Base-by-base conservation (phyloP, 331 rosid genomes). In the Saraca asoca region DNA sequence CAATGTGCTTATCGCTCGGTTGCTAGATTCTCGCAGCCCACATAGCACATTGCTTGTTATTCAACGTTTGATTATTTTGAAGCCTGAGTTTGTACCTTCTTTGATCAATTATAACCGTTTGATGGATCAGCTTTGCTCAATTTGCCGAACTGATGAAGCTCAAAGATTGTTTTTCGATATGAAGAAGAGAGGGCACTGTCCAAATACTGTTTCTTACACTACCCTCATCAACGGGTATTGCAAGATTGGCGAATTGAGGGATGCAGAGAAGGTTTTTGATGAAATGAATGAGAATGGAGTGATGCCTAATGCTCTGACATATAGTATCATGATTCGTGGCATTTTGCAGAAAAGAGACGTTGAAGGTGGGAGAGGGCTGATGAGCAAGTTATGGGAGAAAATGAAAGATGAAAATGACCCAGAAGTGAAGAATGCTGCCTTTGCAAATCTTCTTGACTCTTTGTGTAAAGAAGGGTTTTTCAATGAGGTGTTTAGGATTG, bases 191-290 rank as follows among this genome's bases (percentile, higher is more conserved):
- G 95, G 96, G 64, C 96, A 92, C 76, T 51, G 71, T 13, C 95
- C 98, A 0, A 82, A 85, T 66, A 63, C 72, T 20, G 93, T 87
- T 79, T 75, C 98, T 10, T 89, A 75, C 37, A 87, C 98, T 39
- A 79, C 98, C n/a, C 74, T 89, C 84, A 70, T 92, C 1, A 81
- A 80, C 7, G 98, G 96, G 39, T 92, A 87, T 33, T 77, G 91
- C 24, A 3, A 53, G 14, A 70, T 76, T 46, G 83, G 94, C 3
- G 82, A 64, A 12, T 7, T 81, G 0, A 39, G 51, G 11, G 58
- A 70, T 72, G 94, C 96, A 1, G 69, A 49, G 41, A 87, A 87
- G 84, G 74, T 92, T 88, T 79, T 92, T 18, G 95, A 78, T 17
- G 98, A 89, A 87, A 89, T 92, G 95, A 5, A 62, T 76, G 91